Percentiles rank a stretch among this genome's conserved stretches.
These are phyloP conservation scores for Mycena belliarum DNA, from an alignment of 768 basidiomycete genomes.

Conservation along the genomic window DNA sequence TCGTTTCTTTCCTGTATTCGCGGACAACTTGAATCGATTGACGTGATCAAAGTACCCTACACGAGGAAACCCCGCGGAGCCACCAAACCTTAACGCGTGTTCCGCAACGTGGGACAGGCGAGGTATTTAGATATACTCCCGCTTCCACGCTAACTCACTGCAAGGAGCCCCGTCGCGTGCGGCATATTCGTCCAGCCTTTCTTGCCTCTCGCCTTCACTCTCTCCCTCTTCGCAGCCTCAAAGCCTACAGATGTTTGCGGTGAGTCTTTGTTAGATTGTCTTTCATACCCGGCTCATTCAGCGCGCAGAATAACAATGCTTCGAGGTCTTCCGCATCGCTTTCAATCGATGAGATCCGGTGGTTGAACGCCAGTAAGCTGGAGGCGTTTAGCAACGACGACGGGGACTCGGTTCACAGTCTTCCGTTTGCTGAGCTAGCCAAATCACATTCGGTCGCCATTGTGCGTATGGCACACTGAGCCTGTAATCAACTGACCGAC, in stretches of 20 bases:
- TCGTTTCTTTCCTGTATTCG: constrained; percentile 32
- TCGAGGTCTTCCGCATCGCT: constrained; percentile 33
- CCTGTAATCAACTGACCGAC: not conserved
- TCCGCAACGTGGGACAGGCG: constrained; percentile 25
- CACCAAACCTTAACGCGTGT: constrained; percentile 15
- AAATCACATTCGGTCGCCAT: constrained; percentile 18
- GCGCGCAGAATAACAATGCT: constrained; percentile 31
- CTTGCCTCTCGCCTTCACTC: constrained; percentile 16
- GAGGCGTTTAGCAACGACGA: constrained; percentile 17
- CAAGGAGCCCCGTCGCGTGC: constrained; percentile 20
- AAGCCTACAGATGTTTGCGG: constrained; percentile 20
- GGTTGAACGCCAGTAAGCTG: constrained; percentile 43
- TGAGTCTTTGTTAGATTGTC: constrained; percentile 15
- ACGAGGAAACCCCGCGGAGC: constrained; percentile 41
- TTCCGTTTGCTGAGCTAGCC: constrained; percentile 14
- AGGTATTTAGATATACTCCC: constrained; percentile 36
- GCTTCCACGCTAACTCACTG: constrained; percentile 18
- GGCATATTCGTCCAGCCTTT: constrained; percentile 16
- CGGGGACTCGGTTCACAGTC: constrained; percentile 12
- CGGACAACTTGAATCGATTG: constrained; percentile 30
- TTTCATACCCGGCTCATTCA: constrained; percentile 18
- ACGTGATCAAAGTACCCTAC: constrained; percentile 37
- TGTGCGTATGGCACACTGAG: constrained; percentile 6
- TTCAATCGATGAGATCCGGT: constrained; percentile 49
- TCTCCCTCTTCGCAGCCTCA: constrained; percentile 13